These are phyloP conservation scores for Mrakia blollopis DNA, from an alignment of 768 basidiomycete species.

Conservation along the genomic window DNA sequence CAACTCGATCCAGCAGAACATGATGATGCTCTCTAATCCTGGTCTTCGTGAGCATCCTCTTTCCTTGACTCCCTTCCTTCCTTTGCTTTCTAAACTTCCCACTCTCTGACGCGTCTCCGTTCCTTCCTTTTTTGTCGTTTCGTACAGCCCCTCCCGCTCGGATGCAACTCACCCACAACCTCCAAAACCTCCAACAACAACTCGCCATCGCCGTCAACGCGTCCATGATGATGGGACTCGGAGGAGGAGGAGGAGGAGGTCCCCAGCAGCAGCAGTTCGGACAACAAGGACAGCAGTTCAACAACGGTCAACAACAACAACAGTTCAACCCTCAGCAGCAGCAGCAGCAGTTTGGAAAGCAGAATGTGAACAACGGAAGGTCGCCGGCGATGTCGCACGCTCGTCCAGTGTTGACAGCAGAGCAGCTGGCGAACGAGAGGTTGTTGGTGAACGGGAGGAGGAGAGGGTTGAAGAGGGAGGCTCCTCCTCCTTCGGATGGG, in stretches of 20 bases:
- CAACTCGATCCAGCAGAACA: conserved; percentile 3
- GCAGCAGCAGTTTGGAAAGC: conserved; percentile 2
- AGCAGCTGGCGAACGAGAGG: conserved; percentile 16
- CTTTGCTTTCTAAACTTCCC: neutral
- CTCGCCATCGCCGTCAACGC: conserved; percentile 5
- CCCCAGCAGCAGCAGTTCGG: neutral
- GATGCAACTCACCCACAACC: conserved; percentile 12
- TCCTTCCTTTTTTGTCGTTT: neutral
- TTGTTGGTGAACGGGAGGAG: conserved; percentile 13
- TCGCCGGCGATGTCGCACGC: neutral
- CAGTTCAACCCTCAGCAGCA: neutral
- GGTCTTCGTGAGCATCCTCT: neutral
- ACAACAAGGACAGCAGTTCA: conserved; percentile 4
- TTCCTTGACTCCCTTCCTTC: too few species aligned
- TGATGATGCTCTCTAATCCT: conserved; percentile 7
- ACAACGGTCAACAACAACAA: neutral
- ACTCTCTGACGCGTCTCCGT: neutral
- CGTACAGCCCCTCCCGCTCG: conserved; percentile 17
- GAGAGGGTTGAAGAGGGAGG: conserved; percentile 17
- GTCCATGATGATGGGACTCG: neutral
- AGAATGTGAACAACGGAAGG: neutral
- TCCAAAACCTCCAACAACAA: conserved; percentile 15
- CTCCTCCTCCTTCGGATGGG: neutral
- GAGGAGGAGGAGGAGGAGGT: too few species aligned
- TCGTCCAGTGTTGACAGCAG: neutral